Evolutionary conservation across 495 filamentous ascomycete genomes (phyloP).

Genomic region (Hypoxylon lenormandii): DNA sequence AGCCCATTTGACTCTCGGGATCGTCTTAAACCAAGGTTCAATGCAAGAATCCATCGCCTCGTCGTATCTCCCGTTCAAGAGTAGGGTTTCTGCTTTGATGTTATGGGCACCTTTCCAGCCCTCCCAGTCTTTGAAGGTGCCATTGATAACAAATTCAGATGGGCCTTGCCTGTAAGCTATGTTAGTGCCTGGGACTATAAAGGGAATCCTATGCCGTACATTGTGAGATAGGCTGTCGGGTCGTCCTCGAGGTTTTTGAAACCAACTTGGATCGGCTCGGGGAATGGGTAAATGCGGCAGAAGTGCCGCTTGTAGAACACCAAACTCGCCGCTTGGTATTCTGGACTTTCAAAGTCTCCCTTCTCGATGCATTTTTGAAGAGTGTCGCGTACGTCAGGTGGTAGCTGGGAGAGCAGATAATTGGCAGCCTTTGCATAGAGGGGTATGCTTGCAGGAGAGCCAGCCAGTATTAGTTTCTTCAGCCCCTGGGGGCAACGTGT

Average conservation of each 20-base stretch:
- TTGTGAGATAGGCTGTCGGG: conserved; percentile 59
- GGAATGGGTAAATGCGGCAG: conserved; percentile 56
- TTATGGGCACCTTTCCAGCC: conserved; percentile 52
- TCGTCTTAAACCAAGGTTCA: conserved; percentile 58
- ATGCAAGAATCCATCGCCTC: conserved; percentile 58
- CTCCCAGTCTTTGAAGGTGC: conserved; percentile 58
- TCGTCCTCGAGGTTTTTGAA: conserved; percentile 56
- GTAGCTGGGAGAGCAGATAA: conserved; percentile 30
- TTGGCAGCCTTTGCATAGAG: conserved; percentile 32
- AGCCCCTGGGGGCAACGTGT: conserved; percentile 41
- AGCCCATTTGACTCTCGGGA: conserved; percentile 62
- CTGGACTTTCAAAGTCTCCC: conserved; percentile 47
- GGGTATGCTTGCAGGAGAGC: conserved; percentile 37
- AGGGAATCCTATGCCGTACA: conserved; percentile 45
- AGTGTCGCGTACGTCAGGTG: conserved; percentile 19
- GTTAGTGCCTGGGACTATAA: conserved; percentile 14
- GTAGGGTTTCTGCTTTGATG: conserved; percentile 58
- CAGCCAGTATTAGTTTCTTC: conserved; percentile 35
- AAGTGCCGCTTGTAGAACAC: conserved; percentile 57
- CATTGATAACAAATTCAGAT: conserved; percentile 59
- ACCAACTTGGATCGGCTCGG: conserved; percentile 46
- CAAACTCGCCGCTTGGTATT: conserved; percentile 57
- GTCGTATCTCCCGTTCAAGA: conserved; percentile 65
- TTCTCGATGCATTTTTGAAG: conserved; percentile 39
- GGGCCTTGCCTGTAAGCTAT: conserved; percentile 55